These are phyloP conservation scores for Solanum hybrid DNA, from an alignment of 305 asterid genomes.

Conservation along the genomic window DNA sequence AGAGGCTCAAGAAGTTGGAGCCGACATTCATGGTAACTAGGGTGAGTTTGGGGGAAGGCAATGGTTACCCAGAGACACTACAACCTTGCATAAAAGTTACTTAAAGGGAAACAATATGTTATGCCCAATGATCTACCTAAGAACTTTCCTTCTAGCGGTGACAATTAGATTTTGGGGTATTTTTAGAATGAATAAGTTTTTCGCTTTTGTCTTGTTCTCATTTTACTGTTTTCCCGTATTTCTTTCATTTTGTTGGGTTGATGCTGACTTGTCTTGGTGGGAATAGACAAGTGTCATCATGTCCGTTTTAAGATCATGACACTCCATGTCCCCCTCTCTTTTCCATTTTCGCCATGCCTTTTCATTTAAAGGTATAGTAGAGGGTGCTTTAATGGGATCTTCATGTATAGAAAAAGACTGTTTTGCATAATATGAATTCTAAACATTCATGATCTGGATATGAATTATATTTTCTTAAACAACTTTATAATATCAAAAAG, in stretches of 20 bases:
- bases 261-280: not conserved
- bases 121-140: not conserved
- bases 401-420: too few relatives aligned
- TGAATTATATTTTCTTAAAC: not conserved
- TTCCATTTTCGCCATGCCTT: not conserved
- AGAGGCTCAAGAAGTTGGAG: not conserved
- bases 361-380: not conserved
- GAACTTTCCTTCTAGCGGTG: not conserved
- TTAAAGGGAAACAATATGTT: not conserved
- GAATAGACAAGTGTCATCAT: not conserved
- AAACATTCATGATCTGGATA: not conserved
- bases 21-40: not conserved
- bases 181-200: not conserved
- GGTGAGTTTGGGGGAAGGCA: not conserved
- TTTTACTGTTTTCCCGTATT: too few relatives aligned
- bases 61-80: not conserved
- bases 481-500: not conserved
- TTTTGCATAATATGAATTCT: not conserved
- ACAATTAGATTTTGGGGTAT: not conserved
- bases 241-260: not conserved
- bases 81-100: not conserved
- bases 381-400: not conserved
- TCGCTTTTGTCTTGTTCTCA: not conserved
- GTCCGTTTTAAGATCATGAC: not conserved
- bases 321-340: not conserved